Conservation (phyloP, 2,329 filamentous ascomycete species). For the Ophiostoma sp. region DNA sequence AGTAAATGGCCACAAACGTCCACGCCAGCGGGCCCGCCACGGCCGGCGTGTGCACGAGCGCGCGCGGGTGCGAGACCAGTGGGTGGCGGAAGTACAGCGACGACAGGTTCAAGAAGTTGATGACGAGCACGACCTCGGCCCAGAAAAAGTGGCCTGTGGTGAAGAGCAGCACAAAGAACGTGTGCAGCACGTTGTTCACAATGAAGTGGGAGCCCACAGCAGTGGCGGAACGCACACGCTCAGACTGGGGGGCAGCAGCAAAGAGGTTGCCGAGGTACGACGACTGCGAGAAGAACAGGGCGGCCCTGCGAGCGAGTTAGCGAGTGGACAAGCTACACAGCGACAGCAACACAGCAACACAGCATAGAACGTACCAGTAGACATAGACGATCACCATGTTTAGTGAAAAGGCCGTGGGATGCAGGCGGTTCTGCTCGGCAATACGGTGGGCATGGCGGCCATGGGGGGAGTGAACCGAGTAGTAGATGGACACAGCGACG, state of each 20-base stretch:
- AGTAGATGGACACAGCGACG: slow-evolving; percentile 67
- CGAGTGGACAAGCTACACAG: too few relatives aligned
- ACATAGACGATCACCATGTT: slow-evolving; percentile 60
- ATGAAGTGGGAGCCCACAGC: slow-evolving; percentile 82
- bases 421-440: slow-evolving; percentile 65
- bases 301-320: slow-evolving; percentile 46
- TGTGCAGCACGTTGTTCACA: slow-evolving; percentile 74
- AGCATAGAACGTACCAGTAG: slow-evolving; percentile 59
- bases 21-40: slow-evolving; percentile 76
- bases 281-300: slow-evolving; percentile 68
- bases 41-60: slow-evolving; percentile 67
- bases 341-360: neutral
- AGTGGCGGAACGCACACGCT: slow-evolving; percentile 62
- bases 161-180: slow-evolving; percentile 79
- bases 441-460: slow-evolving; percentile 59
- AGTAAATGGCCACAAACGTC: slow-evolving; percentile 82
- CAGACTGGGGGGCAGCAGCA: slow-evolving; percentile 48
- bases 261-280: slow-evolving; percentile 74
- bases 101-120: slow-evolving; percentile 78
- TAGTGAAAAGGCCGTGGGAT: slow-evolving; percentile 68
- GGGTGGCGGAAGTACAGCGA: slow-evolving; percentile 76
- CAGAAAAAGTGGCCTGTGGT: slow-evolving; percentile 68
- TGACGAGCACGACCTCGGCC: slow-evolving; percentile 67
- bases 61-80: slow-evolving; percentile 50
- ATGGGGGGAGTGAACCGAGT: slow-evolving; percentile 58